Evolutionary conservation across 2,329 filamentous ascomycete genomes (phyloP), one percentile per base, ranked within the genome.

Genomic region (Orbilia oligospora): DNA sequence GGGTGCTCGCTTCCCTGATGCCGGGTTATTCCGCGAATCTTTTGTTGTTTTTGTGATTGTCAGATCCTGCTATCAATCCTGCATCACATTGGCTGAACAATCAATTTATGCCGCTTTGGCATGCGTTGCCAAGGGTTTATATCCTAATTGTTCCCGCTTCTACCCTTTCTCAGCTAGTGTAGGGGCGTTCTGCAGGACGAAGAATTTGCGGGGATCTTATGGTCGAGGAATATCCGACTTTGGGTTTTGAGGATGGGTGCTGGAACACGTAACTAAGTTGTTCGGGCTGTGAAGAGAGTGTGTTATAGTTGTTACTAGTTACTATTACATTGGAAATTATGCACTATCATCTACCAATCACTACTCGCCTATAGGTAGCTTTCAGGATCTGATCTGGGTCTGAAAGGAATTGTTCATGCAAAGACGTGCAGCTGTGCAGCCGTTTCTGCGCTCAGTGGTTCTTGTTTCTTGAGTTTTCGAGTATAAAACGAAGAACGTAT

Each of bases 61-160:
- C 16, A 58, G 56, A 56, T 41, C 38, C 72, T 76, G 36, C 55
- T 61, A 46, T 46, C 44, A 9, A 18, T 5, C 27, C 33, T 33
- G 41, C 22, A 51, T 44, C 16, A n/a, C 20, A 71, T 71, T 77
- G 61, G 67, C 67, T 66, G 61, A 30, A 30, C n/a, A 30, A 3
- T 30, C 27, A 30, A 36, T 16, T 24, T 48, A 41, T 61, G 67
- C 67, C 41, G 44, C 41, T 77, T 63, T 71, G 67, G 73, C 61
- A 55, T 68, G 73, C 73, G 73, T 77, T 77, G 73, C 73, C 73
- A 71, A 76, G 66, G 51, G 33, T n/a, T 30, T 30, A 30, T 30
- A 30, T 18, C 44, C 46, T 56, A 71, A 66, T 30, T 22, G 24
- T 58, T 76, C 66, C 72, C 58, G 61, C 49, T 46, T 33, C 22